These are phyloP conservation scores for Penicillium bialowiezense DNA, from an alignment of 495 filamentous ascomycete genomes.

Conservation along the genomic window DNA sequence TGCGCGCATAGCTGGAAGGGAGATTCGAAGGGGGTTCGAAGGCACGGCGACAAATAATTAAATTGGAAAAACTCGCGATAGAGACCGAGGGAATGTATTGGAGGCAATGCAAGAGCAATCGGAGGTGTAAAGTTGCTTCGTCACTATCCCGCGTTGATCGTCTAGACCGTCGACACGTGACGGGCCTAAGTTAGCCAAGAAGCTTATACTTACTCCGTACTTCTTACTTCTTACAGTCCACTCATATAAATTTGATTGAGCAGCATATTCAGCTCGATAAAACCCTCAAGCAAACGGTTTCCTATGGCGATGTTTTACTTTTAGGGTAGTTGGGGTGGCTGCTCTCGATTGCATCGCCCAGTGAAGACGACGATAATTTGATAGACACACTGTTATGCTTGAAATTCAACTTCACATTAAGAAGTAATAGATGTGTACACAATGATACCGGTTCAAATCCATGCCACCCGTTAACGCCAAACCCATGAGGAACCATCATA, in stretches of 20 bases:
- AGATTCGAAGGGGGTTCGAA: neutral
- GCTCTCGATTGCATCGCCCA: too few species aligned
- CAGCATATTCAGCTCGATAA: too few species aligned
- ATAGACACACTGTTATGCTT: too few species aligned
- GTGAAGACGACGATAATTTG: too few species aligned
- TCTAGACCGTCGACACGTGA: conserved; percentile 28
- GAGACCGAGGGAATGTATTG: neutral
- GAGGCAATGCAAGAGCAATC: conserved; percentile 6
- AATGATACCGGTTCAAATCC: neutral
- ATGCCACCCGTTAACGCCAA: conserved; percentile 12
- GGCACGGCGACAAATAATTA: neutral
- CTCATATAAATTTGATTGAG: too few species aligned
- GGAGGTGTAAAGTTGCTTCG: conserved; percentile 1
- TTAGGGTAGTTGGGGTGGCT: too few species aligned
- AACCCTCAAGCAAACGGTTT: too few species aligned
- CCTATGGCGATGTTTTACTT: too few species aligned
- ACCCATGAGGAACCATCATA: conserved; percentile 3
- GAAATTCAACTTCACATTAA: too few species aligned
- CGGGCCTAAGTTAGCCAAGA: conserved; percentile 2
- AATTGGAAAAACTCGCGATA: too few species aligned
- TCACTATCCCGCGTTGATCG: conserved; percentile 11
- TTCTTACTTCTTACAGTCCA: too few species aligned
- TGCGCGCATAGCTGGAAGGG: conserved; percentile 32
- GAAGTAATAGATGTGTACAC: neutral
- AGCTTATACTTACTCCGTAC: neutral